These are phyloP conservation scores for Balakata baccata DNA, from an alignment of 345 rosid genomes.

Conservation along the genomic window DNA sequence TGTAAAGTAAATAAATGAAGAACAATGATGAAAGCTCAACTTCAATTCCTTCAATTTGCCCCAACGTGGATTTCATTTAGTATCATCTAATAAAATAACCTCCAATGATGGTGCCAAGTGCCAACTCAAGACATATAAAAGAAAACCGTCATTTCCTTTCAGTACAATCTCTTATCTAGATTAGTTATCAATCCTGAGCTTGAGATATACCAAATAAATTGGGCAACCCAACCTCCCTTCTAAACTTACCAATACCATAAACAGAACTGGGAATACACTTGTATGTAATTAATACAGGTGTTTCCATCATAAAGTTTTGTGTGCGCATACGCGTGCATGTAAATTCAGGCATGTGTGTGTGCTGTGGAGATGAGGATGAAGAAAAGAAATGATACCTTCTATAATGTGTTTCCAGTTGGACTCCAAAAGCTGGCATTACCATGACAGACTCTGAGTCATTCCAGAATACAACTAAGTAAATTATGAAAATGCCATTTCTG, in stretches of 20 bases:
- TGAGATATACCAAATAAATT: background rate
- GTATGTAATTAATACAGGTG: background rate
- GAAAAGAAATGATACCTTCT: constrained; percentile 40
- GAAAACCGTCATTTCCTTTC: background rate
- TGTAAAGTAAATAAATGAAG: background rate
- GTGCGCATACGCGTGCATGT: no score
- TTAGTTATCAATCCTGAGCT: background rate
- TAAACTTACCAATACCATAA: background rate
- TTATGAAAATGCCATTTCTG: no score
- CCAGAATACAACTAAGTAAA: constrained; percentile 23
- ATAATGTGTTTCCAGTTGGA: constrained; percentile 82
- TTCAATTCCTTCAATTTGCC: no score
- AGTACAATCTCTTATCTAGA: background rate
- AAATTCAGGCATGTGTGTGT: background rate
- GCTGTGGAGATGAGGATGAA: background rate
- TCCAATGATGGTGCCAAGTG: background rate
- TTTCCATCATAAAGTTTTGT: background rate
- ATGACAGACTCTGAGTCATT: constrained; percentile 66
- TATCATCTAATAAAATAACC: background rate
- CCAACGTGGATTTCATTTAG: background rate
- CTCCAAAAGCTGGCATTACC: constrained; percentile 70
- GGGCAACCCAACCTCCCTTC: background rate
- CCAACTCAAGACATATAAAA: background rate
- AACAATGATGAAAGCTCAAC: no score
- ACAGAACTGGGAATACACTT: background rate